A percentile compares a stretch with the other conserved stretches of the same genome.
Conservation (phyloP, 352 stramenopile genomes). For the Phytophthora meadii region DNA sequence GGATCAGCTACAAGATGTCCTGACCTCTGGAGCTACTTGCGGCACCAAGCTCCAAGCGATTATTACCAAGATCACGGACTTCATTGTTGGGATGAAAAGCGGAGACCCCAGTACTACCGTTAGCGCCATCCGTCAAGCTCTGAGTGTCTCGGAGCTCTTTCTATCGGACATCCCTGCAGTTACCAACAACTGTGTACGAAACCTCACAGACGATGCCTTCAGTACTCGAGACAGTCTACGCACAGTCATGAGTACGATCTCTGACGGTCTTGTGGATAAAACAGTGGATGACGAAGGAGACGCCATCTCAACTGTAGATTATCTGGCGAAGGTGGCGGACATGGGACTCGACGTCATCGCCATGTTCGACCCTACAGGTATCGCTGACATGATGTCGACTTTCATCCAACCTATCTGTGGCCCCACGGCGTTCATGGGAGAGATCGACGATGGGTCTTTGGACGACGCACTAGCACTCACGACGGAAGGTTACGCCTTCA, state of each 20-base stretch:
- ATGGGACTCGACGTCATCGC: conserved; percentile 51
- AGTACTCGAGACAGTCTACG: conserved; percentile 53
- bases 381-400: conserved; percentile 48
- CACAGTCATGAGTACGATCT: conserved; percentile 50
- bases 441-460: conserved; percentile 54
- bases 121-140: conserved; percentile 39
- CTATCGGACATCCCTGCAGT: conserved; percentile 58
- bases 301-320: conserved; percentile 37
- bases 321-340: conserved; percentile 40
- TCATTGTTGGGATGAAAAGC: conserved; percentile 47
- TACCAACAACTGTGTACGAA: conserved; percentile 43
- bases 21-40: conserved; percentile 42
- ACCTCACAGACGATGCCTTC: conserved; percentile 39
- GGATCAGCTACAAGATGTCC: conserved; percentile 33
- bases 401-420: conserved; percentile 68
- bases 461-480: conserved; percentile 47
- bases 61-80: conserved; percentile 45
- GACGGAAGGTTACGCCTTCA: conserved; percentile 46
- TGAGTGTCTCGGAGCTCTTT: conserved; percentile 53
- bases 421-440: conserved; percentile 49
- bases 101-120: conserved; percentile 28
- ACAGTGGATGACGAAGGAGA: conserved; percentile 33
- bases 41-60: conserved; percentile 47
- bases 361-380: conserved; percentile 55
- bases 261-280: conserved; percentile 45